Base-by-base conservation (phyloP, 148 eudicot species). In the Limonium bicolor region DNA sequence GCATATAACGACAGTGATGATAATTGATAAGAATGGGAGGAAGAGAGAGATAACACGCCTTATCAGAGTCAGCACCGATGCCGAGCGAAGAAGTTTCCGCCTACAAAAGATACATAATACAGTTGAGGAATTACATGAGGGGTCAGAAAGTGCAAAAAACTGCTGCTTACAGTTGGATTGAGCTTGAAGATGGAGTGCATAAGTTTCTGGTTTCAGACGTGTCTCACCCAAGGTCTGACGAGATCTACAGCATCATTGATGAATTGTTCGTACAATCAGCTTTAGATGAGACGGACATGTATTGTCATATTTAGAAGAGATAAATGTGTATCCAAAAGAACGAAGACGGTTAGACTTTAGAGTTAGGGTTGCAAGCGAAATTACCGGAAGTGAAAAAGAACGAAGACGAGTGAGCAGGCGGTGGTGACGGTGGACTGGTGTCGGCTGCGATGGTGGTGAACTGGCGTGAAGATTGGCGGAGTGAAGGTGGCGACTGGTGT, bases 91-190 rank as follows among this genome's bases (percentile, higher is more conserved):
- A 58, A 53, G 73, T 12, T 20, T 13, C 54, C 8, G n/a, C 47
- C 33, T 26, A 54, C n/a, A 43, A 30, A 46, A 43, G n/a, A n/a
- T n/a, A n/a, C n/a, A n/a, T n/a, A n/a, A n/a, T n/a, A n/a, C n/a
- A n/a, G n/a, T 45, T 72, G 21, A 59, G 75, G 38, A 59, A 41
- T 19, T 37, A 56, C 53, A 63, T 72, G 78, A 41, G 10, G 22
- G 60, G 39, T 11, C 65, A 59, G 42, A 65, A 55, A 26, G 58
- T 71, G 15, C 66, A 59, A 65, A 72, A 76, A 60, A 63, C 42
- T 31, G 51, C 53, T 5, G 78, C 78, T 10, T 76, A 66, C 48
- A 76, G 83, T 60, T 72, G 75, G 83, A 62, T 75, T 39, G 72
- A 72, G 36, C 51, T 76, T 33, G 75, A 69, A 23, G 60, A 71